These are phyloP conservation scores for Mrakia gelida DNA, from an alignment of 768 basidiomycete genomes.

Conservation along the genomic window DNA sequence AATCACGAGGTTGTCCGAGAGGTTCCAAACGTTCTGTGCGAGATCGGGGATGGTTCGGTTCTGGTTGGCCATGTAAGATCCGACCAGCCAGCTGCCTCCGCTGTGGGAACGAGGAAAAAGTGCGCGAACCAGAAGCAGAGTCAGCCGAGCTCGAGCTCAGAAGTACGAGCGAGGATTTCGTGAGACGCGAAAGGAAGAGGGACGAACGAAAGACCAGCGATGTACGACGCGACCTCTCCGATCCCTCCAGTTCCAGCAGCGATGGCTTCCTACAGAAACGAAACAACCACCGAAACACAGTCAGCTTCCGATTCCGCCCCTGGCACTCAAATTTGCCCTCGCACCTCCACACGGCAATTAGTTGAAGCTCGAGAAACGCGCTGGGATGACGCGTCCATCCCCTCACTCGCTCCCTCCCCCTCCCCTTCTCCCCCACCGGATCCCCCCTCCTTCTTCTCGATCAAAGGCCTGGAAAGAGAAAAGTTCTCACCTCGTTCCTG, in stretches of 20 bases:
- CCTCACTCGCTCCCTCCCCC: too few species aligned
- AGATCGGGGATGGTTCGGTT: conserved; percentile 39
- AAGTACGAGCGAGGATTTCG: not conserved
- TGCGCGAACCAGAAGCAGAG: not conserved
- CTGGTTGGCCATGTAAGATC: conserved; percentile 43
- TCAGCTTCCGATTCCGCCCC: not conserved
- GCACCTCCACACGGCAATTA: not conserved
- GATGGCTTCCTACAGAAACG: not conserved
- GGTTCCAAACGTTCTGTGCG: conserved; percentile 42
- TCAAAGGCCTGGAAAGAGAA: not conserved
- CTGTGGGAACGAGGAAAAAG: not conserved
- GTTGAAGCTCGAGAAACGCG: not conserved
- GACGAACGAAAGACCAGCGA: conserved; percentile 27
- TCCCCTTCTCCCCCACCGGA: not conserved
- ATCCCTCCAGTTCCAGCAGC: conserved; percentile 19
- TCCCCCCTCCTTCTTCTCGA: not conserved
- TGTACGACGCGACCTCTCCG: conserved; percentile 20
- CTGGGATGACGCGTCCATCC: not conserved
- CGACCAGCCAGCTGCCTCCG: conserved; percentile 28
- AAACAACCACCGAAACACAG: not conserved
- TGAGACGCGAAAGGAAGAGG: not conserved
- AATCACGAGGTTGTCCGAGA: conserved; percentile 42
- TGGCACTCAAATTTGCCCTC: not conserved
- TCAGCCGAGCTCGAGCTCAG: not conserved
- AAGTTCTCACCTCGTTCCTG: conserved; percentile 13